Conservation (phyloP, 1,284 basidiomycete genomes). For the Apiotrichum porosum region DNA sequence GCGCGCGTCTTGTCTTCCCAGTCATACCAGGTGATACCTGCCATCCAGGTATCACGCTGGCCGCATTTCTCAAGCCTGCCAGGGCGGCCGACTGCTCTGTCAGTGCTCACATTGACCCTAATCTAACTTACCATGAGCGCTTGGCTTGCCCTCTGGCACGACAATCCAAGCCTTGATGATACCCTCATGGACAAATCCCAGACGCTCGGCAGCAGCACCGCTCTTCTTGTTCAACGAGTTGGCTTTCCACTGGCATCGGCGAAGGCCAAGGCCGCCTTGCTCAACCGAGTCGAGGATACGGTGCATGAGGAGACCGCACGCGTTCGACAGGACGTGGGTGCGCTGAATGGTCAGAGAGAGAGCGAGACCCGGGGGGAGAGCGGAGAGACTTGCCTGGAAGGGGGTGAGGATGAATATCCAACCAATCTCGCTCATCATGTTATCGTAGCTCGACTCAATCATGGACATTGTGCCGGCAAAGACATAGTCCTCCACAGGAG, state of each 20-base stretch:
- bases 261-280: slow-evolving; percentile 35
- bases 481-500: slow-evolving; percentile 24
- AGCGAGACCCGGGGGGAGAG: not conserved
- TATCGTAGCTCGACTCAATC: slow-evolving; percentile 23
- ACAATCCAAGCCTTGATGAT: slow-evolving; percentile 28
- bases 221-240: slow-evolving; percentile 31
- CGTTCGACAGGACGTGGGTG: slow-evolving; percentile 41
- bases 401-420: slow-evolving; percentile 34
- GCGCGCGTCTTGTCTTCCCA: slow-evolving; percentile 36
- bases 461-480: slow-evolving; percentile 37
- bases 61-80: slow-evolving; percentile 19
- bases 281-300: slow-evolving; percentile 31
- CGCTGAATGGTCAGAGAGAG: slow-evolving; percentile 16
- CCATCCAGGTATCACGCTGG: slow-evolving; percentile 35
- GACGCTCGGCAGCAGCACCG: slow-evolving; percentile 26
- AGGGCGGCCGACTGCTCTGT: slow-evolving; percentile 24
- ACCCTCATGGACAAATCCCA: slow-evolving; percentile 37
- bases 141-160: slow-evolving; percentile 28
- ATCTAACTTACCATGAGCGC: slow-evolving; percentile 28
- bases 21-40: slow-evolving; percentile 38
- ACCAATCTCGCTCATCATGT: slow-evolving; percentile 37
- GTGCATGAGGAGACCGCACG: slow-evolving; percentile 37
- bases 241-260: slow-evolving; percentile 41
- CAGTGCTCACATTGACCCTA: not conserved
- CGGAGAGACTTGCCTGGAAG: slow-evolving; percentile 29